phyloP scores from a whole-genome alignment of 768 basidiomycete species.

The Lactifluus pinguis region DNA sequence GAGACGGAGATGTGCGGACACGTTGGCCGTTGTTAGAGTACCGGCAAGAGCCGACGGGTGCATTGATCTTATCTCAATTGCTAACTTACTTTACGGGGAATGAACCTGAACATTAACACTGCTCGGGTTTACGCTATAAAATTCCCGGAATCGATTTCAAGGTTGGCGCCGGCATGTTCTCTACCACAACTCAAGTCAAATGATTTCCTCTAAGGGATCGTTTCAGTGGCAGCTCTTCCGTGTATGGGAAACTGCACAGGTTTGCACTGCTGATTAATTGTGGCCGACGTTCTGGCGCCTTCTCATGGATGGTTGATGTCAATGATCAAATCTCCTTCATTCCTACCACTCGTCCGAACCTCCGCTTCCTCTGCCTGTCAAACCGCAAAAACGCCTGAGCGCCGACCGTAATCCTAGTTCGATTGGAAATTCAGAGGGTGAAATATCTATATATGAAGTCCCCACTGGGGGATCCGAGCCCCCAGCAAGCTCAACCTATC shows the following conservation, averaged over 20 bases:
- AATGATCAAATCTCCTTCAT: conserved; percentile 16
- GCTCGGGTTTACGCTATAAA: conserved; percentile 17
- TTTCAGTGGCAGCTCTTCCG: not conserved
- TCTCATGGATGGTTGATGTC: conserved; percentile 11
- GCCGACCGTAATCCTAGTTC: too few relatives aligned
- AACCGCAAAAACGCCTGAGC: too few relatives aligned
- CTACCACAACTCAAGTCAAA: conserved; percentile 1
- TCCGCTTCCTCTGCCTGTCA: conserved; percentile 17
- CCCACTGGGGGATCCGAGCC: too few relatives aligned
- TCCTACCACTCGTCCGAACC: conserved; percentile 12
- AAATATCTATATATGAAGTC: too few relatives aligned
- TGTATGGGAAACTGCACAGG: conserved; percentile 17
- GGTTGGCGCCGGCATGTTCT: conserved; percentile 18
- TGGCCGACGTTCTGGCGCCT: conserved; percentile 16
- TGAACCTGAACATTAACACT: conserved; percentile 11
- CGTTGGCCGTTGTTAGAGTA: conserved; percentile 15
- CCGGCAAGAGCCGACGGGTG: conserved; percentile 9
- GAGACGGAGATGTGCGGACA: conserved; percentile 18
- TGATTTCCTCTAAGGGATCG: conserved; percentile 8
- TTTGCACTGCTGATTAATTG: conserved; percentile 15
- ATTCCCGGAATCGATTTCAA: conserved; percentile 18
- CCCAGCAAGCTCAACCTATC: too few relatives aligned
- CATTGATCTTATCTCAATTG: conserved; percentile 11
- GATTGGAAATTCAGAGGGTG: too few relatives aligned
- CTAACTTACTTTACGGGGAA: conserved; percentile 7